Evolutionary conservation across 805 yeast species (phyloP).

Genomic region (Priceomyces medius): DNA sequence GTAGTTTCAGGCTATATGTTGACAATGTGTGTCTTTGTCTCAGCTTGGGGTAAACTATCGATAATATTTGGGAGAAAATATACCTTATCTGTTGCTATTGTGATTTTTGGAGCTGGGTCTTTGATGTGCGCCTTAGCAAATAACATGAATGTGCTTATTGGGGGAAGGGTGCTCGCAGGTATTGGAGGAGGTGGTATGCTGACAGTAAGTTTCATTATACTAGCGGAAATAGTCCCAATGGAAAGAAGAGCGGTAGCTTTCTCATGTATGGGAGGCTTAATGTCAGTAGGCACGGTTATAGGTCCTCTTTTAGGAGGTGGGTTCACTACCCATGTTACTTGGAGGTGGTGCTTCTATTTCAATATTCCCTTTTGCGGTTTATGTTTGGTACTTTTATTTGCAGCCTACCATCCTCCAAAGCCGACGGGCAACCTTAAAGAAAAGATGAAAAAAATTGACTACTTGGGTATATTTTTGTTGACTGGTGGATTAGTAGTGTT

Average conservation of each 20-base stretch:
- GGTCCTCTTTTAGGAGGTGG: conserved; percentile 67
- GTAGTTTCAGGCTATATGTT: conserved; percentile 20
- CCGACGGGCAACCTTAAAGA: conserved; percentile 31
- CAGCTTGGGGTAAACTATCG: conserved; percentile 22
- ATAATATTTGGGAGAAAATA: conserved; percentile 22
- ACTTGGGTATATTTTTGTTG: conserved; percentile 35
- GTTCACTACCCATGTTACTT: conserved; percentile 50
- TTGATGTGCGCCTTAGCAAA: conserved; percentile 19
- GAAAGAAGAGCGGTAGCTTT: conserved; percentile 29
- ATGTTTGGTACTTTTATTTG: conserved; percentile 31
- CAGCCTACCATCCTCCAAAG: conserved; percentile 40
- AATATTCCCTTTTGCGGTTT: conserved; percentile 60
- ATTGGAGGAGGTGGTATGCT: conserved; percentile 24
- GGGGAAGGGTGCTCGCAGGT: conserved; percentile 25
- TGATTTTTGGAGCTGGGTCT: conserved; percentile 22
- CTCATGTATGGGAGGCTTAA: conserved; percentile 32
- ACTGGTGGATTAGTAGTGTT: conserved; percentile 39
- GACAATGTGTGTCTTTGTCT: conserved; percentile 21
- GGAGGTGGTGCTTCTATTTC: conserved; percentile 71
- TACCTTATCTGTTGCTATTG: conserved; percentile 15
- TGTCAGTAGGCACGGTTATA: conserved; percentile 44
- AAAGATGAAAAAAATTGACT: conserved; percentile 42
- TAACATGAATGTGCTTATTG: conserved; percentile 23
- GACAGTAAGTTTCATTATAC: conserved; percentile 16
- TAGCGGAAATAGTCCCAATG: conserved; percentile 21